phyloP scores from a whole-genome alignment of 306 rosid species.

The Crotalaria pallida region DNA sequence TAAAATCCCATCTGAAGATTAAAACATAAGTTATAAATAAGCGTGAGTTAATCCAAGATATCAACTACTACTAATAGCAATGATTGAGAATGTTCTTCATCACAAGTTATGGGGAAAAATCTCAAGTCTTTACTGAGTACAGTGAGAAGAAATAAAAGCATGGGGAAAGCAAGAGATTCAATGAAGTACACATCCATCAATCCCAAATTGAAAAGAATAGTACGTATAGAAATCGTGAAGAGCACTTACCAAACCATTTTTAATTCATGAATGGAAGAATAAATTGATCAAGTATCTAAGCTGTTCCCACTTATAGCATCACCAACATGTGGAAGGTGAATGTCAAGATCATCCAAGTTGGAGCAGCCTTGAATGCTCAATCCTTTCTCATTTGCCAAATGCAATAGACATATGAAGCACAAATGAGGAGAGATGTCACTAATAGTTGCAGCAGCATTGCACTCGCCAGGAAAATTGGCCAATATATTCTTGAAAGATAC shows the following conservation, averaged over 20 bases:
- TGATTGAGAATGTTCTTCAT: not conserved
- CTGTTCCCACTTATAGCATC: slow-evolving; percentile 18
- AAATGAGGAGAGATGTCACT: slow-evolving; percentile 83
- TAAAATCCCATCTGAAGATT: slow-evolving; percentile 17
- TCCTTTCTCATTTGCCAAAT: slow-evolving; percentile 92
- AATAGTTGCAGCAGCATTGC: slow-evolving; percentile 63
- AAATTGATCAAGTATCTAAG: slow-evolving; percentile 23
- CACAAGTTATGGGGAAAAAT: not conserved
- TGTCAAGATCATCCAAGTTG: slow-evolving; percentile 65
- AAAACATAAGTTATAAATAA: not conserved
- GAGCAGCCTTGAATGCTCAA: slow-evolving; percentile 54
- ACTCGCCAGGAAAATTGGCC: slow-evolving; percentile 64
- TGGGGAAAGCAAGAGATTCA: not conserved
- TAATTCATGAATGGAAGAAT: slow-evolving; percentile 14
- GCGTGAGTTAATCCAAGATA: not conserved
- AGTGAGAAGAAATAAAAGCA: not conserved
- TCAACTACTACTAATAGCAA: not conserved
- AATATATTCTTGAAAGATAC: slow-evolving; percentile 62
- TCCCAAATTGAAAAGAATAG: slow-evolving; percentile 6
- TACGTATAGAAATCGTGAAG: not conserved
- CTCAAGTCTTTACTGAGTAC: not conserved
- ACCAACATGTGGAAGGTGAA: slow-evolving; percentile 36
- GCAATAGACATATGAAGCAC: slow-evolving; percentile 92
- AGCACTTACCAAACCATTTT: slow-evolving; percentile 9
- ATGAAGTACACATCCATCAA: not conserved